These are phyloP conservation scores for Fusarium fracticaudum DNA, from an alignment of 2,329 filamentous ascomycete genomes.

Conservation along the genomic window DNA sequence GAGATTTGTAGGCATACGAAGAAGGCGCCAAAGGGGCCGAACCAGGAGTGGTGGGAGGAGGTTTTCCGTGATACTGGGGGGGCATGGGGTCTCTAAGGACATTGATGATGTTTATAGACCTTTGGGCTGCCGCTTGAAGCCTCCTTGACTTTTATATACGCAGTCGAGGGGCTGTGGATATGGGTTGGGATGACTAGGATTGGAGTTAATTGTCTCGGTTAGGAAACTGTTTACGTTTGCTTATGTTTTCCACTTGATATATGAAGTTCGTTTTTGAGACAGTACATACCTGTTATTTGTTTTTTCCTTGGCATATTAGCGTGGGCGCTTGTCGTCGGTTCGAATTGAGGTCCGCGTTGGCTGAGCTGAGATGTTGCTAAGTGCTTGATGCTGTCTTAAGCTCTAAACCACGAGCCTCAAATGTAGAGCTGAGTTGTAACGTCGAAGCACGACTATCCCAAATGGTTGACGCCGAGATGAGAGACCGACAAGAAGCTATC, in stretches of 20 bases:
- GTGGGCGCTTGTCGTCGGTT: too few species aligned
- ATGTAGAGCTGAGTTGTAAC: too few species aligned
- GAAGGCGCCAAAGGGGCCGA: neutral
- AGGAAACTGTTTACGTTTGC: accelerated
- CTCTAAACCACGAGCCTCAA: too few species aligned
- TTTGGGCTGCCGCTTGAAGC: neutral
- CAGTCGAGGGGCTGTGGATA: neutral
- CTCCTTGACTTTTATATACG: neutral
- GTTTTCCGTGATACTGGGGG: neutral
- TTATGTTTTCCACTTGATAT: too few species aligned
- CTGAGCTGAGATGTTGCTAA: too few species aligned
- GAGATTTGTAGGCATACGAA: neutral
- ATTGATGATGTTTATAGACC: too few species aligned
- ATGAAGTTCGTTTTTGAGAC: neutral
- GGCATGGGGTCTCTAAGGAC: neutral
- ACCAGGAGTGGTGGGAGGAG: conserved; percentile 7
- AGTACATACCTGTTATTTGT: too few species aligned
- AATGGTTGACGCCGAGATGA: too few species aligned
- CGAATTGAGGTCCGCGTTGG: accelerated
- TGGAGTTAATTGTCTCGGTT: neutral
- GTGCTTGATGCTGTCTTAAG: too few species aligned
- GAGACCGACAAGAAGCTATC: too few species aligned
- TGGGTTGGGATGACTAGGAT: neutral
- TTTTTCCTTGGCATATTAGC: too few species aligned
- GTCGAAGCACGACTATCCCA: too few species aligned